Evolutionary conservation across 305 asterid species (phyloP), one percentile per base, ranked within the genome.

Genomic region (Fraxinus platypoda): DNA sequence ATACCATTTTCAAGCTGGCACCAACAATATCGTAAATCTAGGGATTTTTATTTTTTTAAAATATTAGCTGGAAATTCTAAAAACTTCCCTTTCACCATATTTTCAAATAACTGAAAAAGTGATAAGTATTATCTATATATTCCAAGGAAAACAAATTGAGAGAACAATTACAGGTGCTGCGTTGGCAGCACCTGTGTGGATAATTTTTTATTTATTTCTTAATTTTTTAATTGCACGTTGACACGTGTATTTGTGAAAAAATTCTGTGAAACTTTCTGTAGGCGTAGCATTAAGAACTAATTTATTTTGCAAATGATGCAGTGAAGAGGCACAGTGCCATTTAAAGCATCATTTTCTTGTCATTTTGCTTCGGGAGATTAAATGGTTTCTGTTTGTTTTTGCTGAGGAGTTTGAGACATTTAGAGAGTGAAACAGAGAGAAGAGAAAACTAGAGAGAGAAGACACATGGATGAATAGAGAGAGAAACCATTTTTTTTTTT

Each of bases 1-100:
- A 87, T 11, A 41, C 31, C 1, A 34, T 17, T 31, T 78, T 87
- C 87, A 77, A 86, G 90, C 89, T 87, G 92, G 84, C 90, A 86
- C 78, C 92, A 89, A 89, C 90, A 19, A 83, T 86, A 83, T 89
- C 89, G 89, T 81, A 83, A 87, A 87, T 83, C 85, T 86, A 87
- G 89, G 92, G 90, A 68, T 30, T 49, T 23, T 72, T 78, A 54
- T 83, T 52, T 35, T 38, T 85, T 81, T 79, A 25, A 30, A 2
- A 71, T 68, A 71, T 71, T 37, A 84, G 84, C 86, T 83, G 87
- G 81, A 62, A 74, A 54, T 37, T 15, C 3, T 5, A 25, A 25
- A 12, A 26, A 15, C 72, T 37, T 5, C 33, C 8, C 54, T 66
- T 78, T 79, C 83, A 34, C 73, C 81, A 41, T 68, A 68, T 68